Evolutionary conservation across 2,329 filamentous ascomycete genomes (phyloP).

Genomic region (Verticillium zaregamsianum): DNA sequence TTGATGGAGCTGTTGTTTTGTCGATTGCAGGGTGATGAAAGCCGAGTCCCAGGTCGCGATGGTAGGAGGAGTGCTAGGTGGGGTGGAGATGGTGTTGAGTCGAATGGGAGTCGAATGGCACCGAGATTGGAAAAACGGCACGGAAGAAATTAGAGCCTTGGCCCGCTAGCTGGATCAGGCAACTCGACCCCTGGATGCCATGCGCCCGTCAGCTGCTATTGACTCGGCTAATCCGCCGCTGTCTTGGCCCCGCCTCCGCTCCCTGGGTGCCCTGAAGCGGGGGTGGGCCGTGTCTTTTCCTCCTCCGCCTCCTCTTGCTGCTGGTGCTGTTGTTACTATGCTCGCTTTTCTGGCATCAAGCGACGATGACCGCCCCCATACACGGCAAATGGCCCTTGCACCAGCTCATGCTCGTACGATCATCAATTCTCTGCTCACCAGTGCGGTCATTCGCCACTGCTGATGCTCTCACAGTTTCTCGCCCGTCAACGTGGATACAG

Average conservation of each 20-base stretch:
- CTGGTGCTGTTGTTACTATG: too few species aligned
- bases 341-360: background rate
- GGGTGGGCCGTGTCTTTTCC: background rate
- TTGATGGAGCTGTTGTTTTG: too few species aligned
- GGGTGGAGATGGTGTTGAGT: background rate
- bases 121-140: background rate
- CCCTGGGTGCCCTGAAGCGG: background rate
- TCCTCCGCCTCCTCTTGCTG: background rate
- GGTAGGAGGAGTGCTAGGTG: background rate
- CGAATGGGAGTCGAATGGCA: background rate
- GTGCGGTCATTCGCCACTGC: too few species aligned
- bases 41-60: background rate
- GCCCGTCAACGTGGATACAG: too few species aligned
- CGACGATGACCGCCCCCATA: background rate
- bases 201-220: background rate
- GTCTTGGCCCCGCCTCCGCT: background rate
- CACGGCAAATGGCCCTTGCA: too few species aligned
- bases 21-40: background rate
- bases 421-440: too few species aligned
- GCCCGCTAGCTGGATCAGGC: background rate
- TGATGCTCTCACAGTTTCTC: too few species aligned
- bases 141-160: background rate
- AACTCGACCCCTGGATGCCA: background rate
- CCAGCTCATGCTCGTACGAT: too few species aligned
- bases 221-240: background rate